A percentile compares a stretch with the other conserved stretches of the same genome.
phyloP scores from a whole-genome alignment of 495 filamentous ascomycete genomes.

The Aspergillus baeticus region DNA sequence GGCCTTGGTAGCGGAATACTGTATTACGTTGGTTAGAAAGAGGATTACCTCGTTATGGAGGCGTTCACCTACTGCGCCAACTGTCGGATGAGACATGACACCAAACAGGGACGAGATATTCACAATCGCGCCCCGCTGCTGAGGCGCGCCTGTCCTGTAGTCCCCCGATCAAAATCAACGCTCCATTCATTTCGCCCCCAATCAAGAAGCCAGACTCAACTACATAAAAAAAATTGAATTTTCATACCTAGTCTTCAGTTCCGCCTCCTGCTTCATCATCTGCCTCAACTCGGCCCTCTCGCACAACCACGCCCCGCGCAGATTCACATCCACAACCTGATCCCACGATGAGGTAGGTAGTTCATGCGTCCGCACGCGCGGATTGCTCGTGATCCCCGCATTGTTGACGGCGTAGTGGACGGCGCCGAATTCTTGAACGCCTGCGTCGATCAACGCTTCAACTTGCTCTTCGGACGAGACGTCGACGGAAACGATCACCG shows the following conservation, averaged over 20 bases:
- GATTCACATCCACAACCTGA: conserved; percentile 6
- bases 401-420: conserved; percentile 2
- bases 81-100: conserved; percentile 9
- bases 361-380: neutral
- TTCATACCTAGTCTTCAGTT: neutral
- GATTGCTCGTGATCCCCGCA: conserved; percentile 3
- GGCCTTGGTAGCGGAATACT: conserved; percentile 12
- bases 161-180: neutral
- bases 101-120: conserved; percentile 13
- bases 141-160: conserved; percentile 1
- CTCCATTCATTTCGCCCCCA: no score
- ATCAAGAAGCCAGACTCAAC: no score
- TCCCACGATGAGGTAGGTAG: neutral
- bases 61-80: conserved; percentile 3
- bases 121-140: conserved; percentile 14
- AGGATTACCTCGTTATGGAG: neutral
- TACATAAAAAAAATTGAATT: no score
- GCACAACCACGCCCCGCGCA: conserved; percentile 14
- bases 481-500: neutral
- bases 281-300: conserved; percentile 9
- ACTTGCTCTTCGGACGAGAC: neutral
- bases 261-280: conserved; percentile 1
- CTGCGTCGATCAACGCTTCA: neutral
- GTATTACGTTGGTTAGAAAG: no score
- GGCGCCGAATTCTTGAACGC: neutral